phyloP scores from a whole-genome alignment of 768 basidiomycete genomes.

The Tricholoma hemisulphureum region DNA sequence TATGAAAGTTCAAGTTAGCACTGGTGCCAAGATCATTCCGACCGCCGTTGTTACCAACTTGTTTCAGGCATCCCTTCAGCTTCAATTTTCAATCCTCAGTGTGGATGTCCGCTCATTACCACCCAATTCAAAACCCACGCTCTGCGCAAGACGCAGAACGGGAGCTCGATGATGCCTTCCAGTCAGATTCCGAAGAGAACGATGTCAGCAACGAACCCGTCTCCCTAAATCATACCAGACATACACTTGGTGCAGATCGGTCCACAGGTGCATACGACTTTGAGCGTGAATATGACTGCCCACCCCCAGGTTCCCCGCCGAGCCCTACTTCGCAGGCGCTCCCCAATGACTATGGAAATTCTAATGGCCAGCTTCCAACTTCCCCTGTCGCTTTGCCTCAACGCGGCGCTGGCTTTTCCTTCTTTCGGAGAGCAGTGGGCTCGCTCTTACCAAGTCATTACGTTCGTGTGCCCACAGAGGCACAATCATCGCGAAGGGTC shows the following conservation, averaged over 20 bases:
- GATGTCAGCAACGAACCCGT: slow-evolving; percentile 35
- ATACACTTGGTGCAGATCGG: slow-evolving; percentile 6
- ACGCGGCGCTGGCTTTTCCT: slow-evolving; percentile 39
- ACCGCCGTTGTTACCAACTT: too few relatives aligned
- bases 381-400: slow-evolving; percentile 39
- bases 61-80: too few relatives aligned
- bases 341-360: slow-evolving; percentile 70
- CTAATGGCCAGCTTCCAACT: slow-evolving; percentile 63
- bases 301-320: slow-evolving; percentile 79
- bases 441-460: slow-evolving; percentile 69
- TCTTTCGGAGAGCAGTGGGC: slow-evolving; percentile 59
- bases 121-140: slow-evolving; percentile 4
- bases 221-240: slow-evolving; percentile 33
- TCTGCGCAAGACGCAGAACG: slow-evolving; percentile 7
- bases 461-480: slow-evolving; percentile 45
- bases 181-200: slow-evolving; percentile 21
- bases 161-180: slow-evolving; percentile 13
- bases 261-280: slow-evolving; percentile 64
- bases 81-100: too few relatives aligned
- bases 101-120: slow-evolving; percentile 46
- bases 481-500: slow-evolving; percentile 31
- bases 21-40: too few relatives aligned
- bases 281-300: slow-evolving; percentile 70
- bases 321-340: slow-evolving; percentile 52
- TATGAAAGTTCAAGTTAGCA: too few relatives aligned